Conservation (phyloP, 2,329 filamentous ascomycete species). For the Didymosphaeria variabile region DNA sequence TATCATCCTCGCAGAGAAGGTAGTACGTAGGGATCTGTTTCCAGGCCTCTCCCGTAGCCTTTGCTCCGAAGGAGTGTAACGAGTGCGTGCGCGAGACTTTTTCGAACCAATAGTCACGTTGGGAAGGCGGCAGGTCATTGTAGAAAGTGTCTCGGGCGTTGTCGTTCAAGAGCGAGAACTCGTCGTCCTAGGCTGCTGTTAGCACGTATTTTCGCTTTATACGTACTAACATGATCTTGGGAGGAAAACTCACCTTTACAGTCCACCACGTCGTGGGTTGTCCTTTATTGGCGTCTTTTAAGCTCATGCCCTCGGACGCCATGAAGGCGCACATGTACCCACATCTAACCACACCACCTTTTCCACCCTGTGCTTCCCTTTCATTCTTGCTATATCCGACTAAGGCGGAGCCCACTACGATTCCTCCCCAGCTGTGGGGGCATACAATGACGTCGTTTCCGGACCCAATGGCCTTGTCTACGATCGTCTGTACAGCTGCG, state of each 20-base stretch:
- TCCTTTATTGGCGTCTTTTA: slow-evolving; percentile 40
- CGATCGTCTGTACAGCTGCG: slow-evolving; percentile 39
- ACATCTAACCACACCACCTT: slow-evolving; percentile 49
- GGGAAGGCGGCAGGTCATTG: slow-evolving; percentile 38
- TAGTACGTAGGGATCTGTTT: slow-evolving; percentile 47
- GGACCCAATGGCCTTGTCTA: slow-evolving; percentile 48
- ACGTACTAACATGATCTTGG: not conserved
- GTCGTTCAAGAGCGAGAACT: not conserved
- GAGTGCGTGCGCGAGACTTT: slow-evolving; percentile 30
- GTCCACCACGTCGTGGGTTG: slow-evolving; percentile 38
- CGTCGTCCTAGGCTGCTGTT: not conserved
- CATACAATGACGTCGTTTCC: slow-evolving; percentile 55
- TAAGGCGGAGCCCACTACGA: slow-evolving; percentile 49
- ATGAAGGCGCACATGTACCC: slow-evolving; percentile 52
- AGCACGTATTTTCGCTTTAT: slow-evolving; percentile 4
- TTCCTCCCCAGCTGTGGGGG: slow-evolving; percentile 57
- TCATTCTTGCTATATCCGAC: slow-evolving; percentile 47
- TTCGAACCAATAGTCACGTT: slow-evolving; percentile 33
- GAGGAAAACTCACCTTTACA: slow-evolving; percentile 27
- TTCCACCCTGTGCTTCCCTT: slow-evolving; percentile 44
- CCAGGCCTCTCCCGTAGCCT: slow-evolving; percentile 44
- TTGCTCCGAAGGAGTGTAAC: slow-evolving; percentile 35
- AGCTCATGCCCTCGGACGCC: slow-evolving; percentile 44
- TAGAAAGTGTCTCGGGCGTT: slow-evolving; percentile 30
- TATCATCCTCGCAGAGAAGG: slow-evolving; percentile 50